Percentiles rank a stretch among this genome's conserved stretches.
Conservation (phyloP, 2,329 filamentous ascomycete genomes). For the Aulographum hederae region DNA sequence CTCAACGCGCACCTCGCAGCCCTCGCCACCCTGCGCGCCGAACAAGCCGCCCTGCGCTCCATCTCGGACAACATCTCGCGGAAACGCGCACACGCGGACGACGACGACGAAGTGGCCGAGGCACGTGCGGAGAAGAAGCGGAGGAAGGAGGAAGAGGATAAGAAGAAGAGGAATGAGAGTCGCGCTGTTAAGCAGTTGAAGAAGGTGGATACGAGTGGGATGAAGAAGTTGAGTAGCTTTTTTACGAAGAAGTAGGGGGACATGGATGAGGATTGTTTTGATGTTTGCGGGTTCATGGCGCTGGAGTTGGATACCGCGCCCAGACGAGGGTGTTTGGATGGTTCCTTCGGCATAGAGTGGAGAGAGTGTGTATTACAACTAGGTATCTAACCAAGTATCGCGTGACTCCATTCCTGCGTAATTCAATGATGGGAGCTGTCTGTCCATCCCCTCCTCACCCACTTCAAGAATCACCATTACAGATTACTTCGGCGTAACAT, state of each 20-base stretch:
- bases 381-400: no score
- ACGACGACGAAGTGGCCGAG: conserved; percentile 43
- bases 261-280: no score
- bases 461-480: no score
- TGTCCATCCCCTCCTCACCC: no score
- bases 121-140: conserved; percentile 61
- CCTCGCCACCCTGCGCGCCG: conserved; percentile 48
- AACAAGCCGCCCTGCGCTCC: conserved; percentile 52
- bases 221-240: conserved; percentile 95
- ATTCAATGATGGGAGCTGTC: no score
- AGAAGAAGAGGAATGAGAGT: conserved; percentile 63
- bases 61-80: conserved; percentile 47
- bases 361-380: no score
- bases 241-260: conserved; percentile 79
- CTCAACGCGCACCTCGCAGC: conserved; percentile 52
- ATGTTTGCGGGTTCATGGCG: no score
- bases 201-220: conserved; percentile 80
- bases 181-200: conserved; percentile 61
- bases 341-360: no score
- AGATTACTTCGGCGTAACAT: no score
- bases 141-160: conserved; percentile 77
- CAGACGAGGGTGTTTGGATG: no score
- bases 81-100: conserved; percentile 36
- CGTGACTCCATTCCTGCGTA: no score
- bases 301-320: no score